Conservation (phyloP, 2,329 filamentous ascomycete genomes). For the Xylariales sp. region DNA sequence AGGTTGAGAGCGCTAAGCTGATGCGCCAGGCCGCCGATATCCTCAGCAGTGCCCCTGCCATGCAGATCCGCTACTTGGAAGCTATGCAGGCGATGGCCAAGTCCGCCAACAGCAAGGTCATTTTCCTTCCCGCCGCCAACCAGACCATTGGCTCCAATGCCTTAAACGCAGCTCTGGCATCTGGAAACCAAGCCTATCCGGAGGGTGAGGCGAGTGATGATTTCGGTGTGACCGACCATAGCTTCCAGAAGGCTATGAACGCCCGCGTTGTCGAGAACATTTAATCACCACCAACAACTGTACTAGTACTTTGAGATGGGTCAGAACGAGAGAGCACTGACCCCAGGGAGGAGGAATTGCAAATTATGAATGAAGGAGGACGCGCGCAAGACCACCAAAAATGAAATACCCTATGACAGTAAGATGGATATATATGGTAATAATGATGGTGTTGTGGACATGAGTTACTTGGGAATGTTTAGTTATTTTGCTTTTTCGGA, state of each 20-base stretch:
- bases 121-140: conserved; percentile 68
- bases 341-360: no score
- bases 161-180: conserved; percentile 36
- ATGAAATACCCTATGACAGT: conserved; percentile 1
- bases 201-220: conserved; percentile 47
- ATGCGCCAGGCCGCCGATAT: conserved; percentile 95
- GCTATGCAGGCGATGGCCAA: conserved; percentile 99
- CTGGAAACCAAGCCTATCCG: conserved; percentile 32
- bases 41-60: conserved; percentile 83
- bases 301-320: no score
- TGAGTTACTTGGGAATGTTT: conserved; percentile 5
- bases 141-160: conserved; percentile 49
- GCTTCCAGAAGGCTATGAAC: conserved; percentile 79
- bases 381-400: background rate
- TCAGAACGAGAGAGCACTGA: no score
- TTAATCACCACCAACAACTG: no score
- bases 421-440: background rate
- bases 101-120: conserved; percentile 81
- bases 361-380: background rate
- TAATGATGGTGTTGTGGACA: background rate
- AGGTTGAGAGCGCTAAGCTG: conserved; percentile 93
- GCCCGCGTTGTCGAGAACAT: conserved; percentile 82
- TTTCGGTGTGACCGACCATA: conserved; percentile 48
- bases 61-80: conserved; percentile 98
- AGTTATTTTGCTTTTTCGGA: conserved; percentile 11